A percentile compares a stretch with the other conserved stretches of the same genome.
Evolutionary conservation across 371 early-diverging fungal species (phyloP).

Genomic region (Smittium mucronatum): DNA sequence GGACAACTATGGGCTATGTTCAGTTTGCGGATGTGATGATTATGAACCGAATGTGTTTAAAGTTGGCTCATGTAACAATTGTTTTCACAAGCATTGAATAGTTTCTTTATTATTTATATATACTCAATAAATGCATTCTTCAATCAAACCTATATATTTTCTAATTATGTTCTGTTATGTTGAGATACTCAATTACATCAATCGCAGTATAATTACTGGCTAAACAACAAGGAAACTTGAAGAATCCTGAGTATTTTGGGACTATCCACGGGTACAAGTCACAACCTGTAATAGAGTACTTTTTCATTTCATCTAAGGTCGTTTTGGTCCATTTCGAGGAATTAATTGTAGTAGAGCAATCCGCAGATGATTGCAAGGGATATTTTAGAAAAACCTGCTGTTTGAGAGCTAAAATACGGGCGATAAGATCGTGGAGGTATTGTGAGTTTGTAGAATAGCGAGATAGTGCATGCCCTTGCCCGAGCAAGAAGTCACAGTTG

Average conservation of each 20-base stretch:
- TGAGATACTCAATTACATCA: neutral
- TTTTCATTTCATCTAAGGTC: neutral
- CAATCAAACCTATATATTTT: too few relatives aligned
- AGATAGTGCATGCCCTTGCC: too few relatives aligned
- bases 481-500: too few relatives aligned
- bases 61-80: slow-evolving; percentile 48
- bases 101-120: too few relatives aligned
- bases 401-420: too few relatives aligned
- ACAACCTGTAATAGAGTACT: neutral
- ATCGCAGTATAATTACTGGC: neutral
- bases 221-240: neutral
- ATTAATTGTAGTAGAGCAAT: too few relatives aligned
- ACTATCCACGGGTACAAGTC: neutral
- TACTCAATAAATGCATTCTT: too few relatives aligned
- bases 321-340: too few relatives aligned
- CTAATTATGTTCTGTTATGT: neutral
- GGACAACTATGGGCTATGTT: neutral
- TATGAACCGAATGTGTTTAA: slow-evolving; percentile 54
- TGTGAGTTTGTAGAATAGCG: too few relatives aligned
- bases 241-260: neutral
- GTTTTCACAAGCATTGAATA: slow-evolving; percentile 46
- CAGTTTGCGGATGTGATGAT: slow-evolving; percentile 50
- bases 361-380: too few relatives aligned
- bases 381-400: too few relatives aligned
- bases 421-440: too few relatives aligned